Base-by-base conservation (phyloP, 2,329 filamentous ascomycete genomes). In the Aspergillus sp. region DNA sequence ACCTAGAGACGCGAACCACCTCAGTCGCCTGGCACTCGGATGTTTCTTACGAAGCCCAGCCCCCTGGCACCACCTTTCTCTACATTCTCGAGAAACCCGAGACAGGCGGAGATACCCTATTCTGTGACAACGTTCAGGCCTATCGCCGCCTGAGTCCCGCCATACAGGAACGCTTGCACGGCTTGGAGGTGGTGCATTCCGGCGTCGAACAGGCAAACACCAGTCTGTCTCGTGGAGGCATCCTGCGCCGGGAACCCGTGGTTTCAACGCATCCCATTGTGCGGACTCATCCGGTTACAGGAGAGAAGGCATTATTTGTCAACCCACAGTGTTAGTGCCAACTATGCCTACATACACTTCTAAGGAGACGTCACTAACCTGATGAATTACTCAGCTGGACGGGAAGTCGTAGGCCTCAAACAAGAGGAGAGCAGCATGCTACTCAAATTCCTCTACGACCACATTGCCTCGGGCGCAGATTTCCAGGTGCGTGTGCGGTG, bases 271-370 rank as follows among this genome's bases (percentile, higher is more conserved):
- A 75, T 58, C 73, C 73, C 10, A 61, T 74, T 13, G 70, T 76
- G 17, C 64, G 72, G 4, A 70, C 70, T 3, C 73, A 76, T 65
- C 74, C 73, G 1, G 63, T 64, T 2, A 77, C 74, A 0, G 72
- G 72, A 0, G 58, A 70, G 42, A 75, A 75, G 53, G 68, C 72
- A 2, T 64, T 77, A 2, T 76, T 70, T 44, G 71, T 77, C 38
- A 76, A 27, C 2, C 25, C 25, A 27, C 25, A 27, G 25, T 27
- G 25, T 27, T 7, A 27, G 25, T 27, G 6, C 8, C 25, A 27
- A 27, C 8, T 27, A 7, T 27, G 8, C 25, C 25, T 27, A 27
- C 25, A 7, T 2, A 27, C 25, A 7, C 8, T 27, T 8, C 25
- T 27, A 8, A 27, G 8, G 25, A 27, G 6, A 27, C 25, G 25